Conservation (phyloP, 2,329 filamentous ascomycete genomes). For the Coniochaeta sp. region DNA sequence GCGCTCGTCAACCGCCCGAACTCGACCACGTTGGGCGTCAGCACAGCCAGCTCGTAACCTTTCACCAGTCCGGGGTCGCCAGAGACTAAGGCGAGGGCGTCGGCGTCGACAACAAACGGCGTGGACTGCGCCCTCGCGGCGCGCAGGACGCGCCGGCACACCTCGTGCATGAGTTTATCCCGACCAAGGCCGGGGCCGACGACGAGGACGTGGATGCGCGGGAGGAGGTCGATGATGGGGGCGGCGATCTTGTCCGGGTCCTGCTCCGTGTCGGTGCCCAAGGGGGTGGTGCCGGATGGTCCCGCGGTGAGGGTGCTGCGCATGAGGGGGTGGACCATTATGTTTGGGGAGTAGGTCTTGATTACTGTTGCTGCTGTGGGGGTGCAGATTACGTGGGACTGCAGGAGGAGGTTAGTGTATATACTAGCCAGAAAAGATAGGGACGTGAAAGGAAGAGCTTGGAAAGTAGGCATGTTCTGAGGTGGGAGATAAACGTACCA, state of each 20-base stretch:
- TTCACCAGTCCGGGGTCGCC: constrained; percentile 67
- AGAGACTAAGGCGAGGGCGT: constrained; percentile 75
- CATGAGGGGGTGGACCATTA: constrained; percentile 98
- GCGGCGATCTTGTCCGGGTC: constrained; percentile 56
- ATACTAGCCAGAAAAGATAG: not conserved
- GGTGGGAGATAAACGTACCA: constrained; percentile 47
- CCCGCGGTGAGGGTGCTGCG: constrained; percentile 38
- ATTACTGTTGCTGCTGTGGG: constrained; percentile 81
- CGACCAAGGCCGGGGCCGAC: constrained; percentile 88
- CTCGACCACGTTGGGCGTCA: constrained; percentile 94
- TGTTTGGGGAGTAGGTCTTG: constrained; percentile 94
- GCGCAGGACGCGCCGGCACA: constrained; percentile 69
- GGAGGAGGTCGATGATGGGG: constrained; percentile 70
- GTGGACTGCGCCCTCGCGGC: constrained; percentile 67
- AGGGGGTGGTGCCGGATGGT: constrained; percentile 32
- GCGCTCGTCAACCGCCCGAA: constrained; percentile 76
- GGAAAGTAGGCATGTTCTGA: too few relatives aligned
- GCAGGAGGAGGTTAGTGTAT: constrained; percentile 3
- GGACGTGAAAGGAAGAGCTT: too few relatives aligned
- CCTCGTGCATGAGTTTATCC: constrained; percentile 84
- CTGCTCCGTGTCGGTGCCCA: constrained; percentile 34
- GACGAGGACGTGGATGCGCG: constrained; percentile 84
- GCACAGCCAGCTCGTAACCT: constrained; percentile 75
- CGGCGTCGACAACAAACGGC: constrained; percentile 85
- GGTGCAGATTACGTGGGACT: constrained; percentile 95